Conservation (phyloP, 2,329 filamentous ascomycete genomes). For the Aspergillus proliferans region DNA sequence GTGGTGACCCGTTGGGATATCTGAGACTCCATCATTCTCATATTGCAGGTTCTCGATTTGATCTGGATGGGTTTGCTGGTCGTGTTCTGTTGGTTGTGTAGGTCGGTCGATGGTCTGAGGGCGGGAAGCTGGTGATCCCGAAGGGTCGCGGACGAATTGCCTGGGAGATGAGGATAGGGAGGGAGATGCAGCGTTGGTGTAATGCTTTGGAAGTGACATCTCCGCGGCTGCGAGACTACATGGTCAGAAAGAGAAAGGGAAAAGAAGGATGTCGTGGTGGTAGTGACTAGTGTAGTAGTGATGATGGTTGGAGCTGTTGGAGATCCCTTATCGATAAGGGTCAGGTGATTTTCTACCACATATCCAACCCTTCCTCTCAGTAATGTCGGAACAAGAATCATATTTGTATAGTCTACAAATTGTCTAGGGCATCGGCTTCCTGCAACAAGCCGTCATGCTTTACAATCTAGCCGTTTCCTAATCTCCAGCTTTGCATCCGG, state of each 20-base stretch:
- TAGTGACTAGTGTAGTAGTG: neutral
- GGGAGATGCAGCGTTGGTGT: slow-evolving; percentile 8
- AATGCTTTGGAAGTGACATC: slow-evolving; percentile 31
- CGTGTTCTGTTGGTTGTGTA: slow-evolving; percentile 8
- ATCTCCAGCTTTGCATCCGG: slow-evolving; percentile 4
- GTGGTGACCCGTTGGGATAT: slow-evolving; percentile 17
- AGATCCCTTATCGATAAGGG: slow-evolving; percentile 26
- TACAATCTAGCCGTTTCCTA: slow-evolving; percentile 2
- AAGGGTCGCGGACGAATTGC: slow-evolving; percentile 15
- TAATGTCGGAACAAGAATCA: too few species aligned
- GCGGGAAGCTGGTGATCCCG: slow-evolving; percentile 11
- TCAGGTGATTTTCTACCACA: slow-evolving; percentile 1
- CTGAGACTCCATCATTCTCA: slow-evolving; percentile 7
- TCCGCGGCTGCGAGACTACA: slow-evolving; percentile 23
- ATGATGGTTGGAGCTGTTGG: slow-evolving; percentile 2
- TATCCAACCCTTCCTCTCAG: neutral
- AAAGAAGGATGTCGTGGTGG: slow-evolving; percentile 2
- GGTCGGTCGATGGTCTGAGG: slow-evolving; percentile 17
- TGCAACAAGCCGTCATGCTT: neutral
- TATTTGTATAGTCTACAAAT: too few species aligned
- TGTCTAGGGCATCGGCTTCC: too few species aligned
- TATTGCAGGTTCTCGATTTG: neutral
- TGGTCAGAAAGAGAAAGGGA: slow-evolving; percentile 11
- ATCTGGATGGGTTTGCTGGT: slow-evolving; percentile 1
- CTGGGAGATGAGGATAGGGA: slow-evolving; percentile 24